phyloP scores from a whole-genome alignment of 2,329 filamentous ascomycete species.

The Cladophialophora exuberans region DNA sequence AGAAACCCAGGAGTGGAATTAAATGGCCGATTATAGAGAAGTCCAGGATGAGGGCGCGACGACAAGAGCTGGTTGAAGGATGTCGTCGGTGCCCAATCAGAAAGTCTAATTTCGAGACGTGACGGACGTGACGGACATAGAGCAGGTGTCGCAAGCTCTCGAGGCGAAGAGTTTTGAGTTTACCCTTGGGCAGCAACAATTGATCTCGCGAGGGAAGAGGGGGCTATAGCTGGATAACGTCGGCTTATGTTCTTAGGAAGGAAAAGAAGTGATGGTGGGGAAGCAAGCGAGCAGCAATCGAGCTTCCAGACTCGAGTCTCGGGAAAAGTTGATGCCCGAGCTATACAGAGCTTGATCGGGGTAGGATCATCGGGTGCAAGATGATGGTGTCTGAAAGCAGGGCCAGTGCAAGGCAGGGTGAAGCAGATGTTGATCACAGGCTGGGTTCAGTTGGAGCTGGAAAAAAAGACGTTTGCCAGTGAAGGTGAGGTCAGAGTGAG shows the following conservation, averaged over 20 bases:
- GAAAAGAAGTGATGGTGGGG: slow-evolving; percentile 12
- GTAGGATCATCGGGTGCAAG: slow-evolving; percentile 1
- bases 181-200: slow-evolving; percentile 9
- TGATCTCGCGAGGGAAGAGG: neutral
- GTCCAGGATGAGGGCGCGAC: slow-evolving; percentile 7
- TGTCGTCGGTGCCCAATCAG: slow-evolving; percentile 2
- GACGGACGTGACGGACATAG: neutral
- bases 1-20: slow-evolving; percentile 1
- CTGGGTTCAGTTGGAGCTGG: neutral
- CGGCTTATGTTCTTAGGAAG: neutral
- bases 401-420: neutral
- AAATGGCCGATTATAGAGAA: neutral
- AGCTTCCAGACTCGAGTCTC: slow-evolving; percentile 8
- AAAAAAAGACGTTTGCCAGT: neutral
- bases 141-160: slow-evolving; percentile 2
- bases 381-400: slow-evolving; percentile 1
- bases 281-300: slow-evolving; percentile 13
- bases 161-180: neutral
- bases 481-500: slow-evolving; percentile 1
- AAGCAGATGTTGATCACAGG: slow-evolving; percentile 12
- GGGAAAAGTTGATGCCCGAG: slow-evolving; percentile 9
- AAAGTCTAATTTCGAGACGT: neutral
- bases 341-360: slow-evolving; percentile 1
- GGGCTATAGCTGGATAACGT: neutral
- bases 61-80: neutral